Evolutionary conservation across 305 asterid genomes (phyloP).

Genomic region (Fraxinus nigra): DNA sequence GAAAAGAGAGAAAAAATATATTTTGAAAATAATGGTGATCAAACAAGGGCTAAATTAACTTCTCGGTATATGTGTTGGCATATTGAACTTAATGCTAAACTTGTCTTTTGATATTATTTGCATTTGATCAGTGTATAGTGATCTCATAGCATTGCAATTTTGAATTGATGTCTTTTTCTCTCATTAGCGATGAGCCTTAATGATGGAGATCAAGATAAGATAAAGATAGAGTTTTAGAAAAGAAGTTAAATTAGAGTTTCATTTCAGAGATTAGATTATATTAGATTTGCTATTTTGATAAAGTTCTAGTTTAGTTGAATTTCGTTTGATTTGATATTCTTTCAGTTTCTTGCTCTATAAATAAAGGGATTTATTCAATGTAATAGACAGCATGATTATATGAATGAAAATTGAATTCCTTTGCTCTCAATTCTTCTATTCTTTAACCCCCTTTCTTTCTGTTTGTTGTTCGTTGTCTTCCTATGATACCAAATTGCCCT

Average conservation of each 20-base stretch:
- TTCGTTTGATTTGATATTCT: neutral
- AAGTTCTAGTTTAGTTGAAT: neutral
- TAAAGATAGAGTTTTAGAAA: neutral
- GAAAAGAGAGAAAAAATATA: too few species aligned
- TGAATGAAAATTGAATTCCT: neutral
- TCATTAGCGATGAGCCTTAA: slow-evolving; percentile 13
- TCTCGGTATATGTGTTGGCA: slow-evolving; percentile 1
- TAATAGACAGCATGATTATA: neutral
- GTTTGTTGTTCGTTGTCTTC: neutral
- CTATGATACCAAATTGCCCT: neutral
- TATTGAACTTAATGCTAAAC: neutral
- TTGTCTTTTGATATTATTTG: slow-evolving; percentile 11
- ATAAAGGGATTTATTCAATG: neutral
- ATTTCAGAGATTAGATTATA: neutral
- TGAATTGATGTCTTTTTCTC: neutral
- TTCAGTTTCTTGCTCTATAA: neutral
- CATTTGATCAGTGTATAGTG: neutral
- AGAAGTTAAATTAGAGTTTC: neutral
- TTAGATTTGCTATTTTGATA: neutral
- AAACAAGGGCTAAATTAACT: neutral
- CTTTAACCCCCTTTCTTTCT: neutral
- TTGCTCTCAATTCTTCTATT: neutral
- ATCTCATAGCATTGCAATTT: neutral
- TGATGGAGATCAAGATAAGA: neutral
- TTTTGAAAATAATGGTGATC: neutral